Base-by-base conservation (phyloP, 2,329 filamentous ascomycete species). In the Fusarium austroafricanum region DNA sequence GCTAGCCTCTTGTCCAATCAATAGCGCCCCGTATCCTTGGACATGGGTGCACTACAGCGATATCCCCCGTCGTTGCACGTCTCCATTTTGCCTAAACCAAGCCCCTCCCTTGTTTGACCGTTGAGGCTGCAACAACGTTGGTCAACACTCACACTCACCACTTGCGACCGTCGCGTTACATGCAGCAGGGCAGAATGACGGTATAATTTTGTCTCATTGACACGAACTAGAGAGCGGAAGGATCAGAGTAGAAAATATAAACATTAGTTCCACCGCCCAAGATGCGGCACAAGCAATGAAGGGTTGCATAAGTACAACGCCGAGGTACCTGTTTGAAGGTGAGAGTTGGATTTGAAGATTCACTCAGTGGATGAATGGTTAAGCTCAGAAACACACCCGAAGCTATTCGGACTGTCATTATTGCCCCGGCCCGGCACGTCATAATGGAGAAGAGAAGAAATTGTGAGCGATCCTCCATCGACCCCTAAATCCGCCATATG, bases 401-500 rank as follows among this genome's bases (percentile, higher is more conserved):
- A 66, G 55, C 23, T 42, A 49, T 62, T 66, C 56, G 61, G 63
- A 43, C 35, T 56, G 40, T 39, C 39, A 55, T 40, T 40, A 35
- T 23, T n/a, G 23, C n/a, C 23, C 35, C 45, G 45, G 33, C 39
- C 38, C 28, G 56, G 63, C 46, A 66, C 61, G 55, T 66, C 61
- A 66, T 65, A 39, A 47, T 53, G 56, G 56, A 43, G 62, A 55
- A 61, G 39, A 47, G 54, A 60, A 42, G 63, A 66, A 46, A 60
- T 55, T 39, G 23, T 60, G 55, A 45, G 43, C 52, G 50, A 66
- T 66, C 50, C 46, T 55, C 42, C 61, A 66, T 61, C 61, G 50
- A 55, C 42, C 50, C 45, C 56, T 51, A 65, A 65, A 67, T 55
- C 58, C 52, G 47, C 44, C 51, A 64, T 56, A 64, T 52, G 55